Evolutionary conservation across 2,329 filamentous ascomycete genomes (phyloP), one percentile per base, ranked within the genome.

Genomic region (Fusarium globosum): DNA sequence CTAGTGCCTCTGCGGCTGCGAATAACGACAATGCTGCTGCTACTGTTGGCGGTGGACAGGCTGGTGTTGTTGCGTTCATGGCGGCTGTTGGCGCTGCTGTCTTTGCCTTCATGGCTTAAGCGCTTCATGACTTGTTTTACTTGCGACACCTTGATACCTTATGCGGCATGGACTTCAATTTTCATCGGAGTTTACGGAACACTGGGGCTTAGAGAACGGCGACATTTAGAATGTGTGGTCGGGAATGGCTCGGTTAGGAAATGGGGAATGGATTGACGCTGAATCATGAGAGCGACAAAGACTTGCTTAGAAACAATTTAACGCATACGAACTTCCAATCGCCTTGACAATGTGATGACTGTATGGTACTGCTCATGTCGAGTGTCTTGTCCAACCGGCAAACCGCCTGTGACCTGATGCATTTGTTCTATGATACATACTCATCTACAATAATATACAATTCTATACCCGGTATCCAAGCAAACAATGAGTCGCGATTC

Each of bases 51-150:
- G 42, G 62, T n/a, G 23, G 33, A 2, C 63, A 71, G 60, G 64
- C 72, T 36, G 77, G 65, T n/a, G 41, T 69, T 20, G 49, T 76
- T 23, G 73, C 73, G 9, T 64, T 62, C 23, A 61, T 67, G 33
- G 72, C 76, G 28, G 77, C 77, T 7, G 71, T 77, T 43, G 76
- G 76, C 15, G 75, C 70, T 13, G 74, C 77, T 33, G 74, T 71
- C 23, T 77, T 78, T 21, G 76, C 74, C 46, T 69, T 77, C 1
- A 51, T 58, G 42, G 55, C 42, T 38, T 58, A 58, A n/a, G 9
- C 10, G 55, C 21, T 30, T 55, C 9, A 23, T 7, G 5, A 45
- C 21, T 43, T 56, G 7, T 18, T 49, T 58, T 28, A 28, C 20
- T 28, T 39, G 39, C 51, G 39, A 68, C 5, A 51, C n/a, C 48